These are phyloP conservation scores for Ceriops zippeliana DNA, from an alignment of 345 rosid genomes.

Conservation along the genomic window DNA sequence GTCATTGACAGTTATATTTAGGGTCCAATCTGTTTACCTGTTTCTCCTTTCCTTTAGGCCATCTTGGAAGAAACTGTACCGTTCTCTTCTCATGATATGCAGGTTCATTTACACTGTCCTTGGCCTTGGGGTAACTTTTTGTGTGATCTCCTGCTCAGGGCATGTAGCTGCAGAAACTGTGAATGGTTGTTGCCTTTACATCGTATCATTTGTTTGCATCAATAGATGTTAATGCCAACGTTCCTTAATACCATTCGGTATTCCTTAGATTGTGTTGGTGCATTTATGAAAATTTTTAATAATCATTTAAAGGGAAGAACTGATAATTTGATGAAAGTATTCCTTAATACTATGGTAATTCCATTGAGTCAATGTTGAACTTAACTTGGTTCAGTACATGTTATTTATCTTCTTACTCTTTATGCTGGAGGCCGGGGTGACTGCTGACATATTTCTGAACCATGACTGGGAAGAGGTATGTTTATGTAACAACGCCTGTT, in stretches of 20 bases:
- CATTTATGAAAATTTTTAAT: too few relatives aligned
- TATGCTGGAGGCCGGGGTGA: slow-evolving; percentile 74
- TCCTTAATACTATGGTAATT: neutral
- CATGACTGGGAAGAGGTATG: slow-evolving; percentile 79
- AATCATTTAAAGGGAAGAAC: too few relatives aligned
- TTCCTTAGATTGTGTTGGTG: neutral
- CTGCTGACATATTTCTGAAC: slow-evolving; percentile 67
- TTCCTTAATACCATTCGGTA: neutral
- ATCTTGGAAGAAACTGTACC: neutral
- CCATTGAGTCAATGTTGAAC: slow-evolving; percentile 12
- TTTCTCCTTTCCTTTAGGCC: neutral
- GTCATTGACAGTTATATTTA: too few relatives aligned
- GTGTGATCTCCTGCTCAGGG: neutral
- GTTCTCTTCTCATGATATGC: slow-evolving; percentile 17
- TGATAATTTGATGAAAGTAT: neutral
- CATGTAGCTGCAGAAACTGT: neutral
- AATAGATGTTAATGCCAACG: neutral
- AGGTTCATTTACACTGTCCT: slow-evolving; percentile 73
- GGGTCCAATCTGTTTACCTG: too few relatives aligned
- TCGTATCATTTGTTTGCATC: neutral
- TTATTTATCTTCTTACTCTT: slow-evolving; percentile 56
- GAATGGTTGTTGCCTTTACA: slow-evolving; percentile 21
- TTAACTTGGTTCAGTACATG: slow-evolving; percentile 65
- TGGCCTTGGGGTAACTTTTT: slow-evolving; percentile 16
- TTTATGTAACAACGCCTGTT: neutral